These are phyloP conservation scores for Podaxis pistillaris DNA, from an alignment of 768 basidiomycete genomes.

Conservation along the genomic window DNA sequence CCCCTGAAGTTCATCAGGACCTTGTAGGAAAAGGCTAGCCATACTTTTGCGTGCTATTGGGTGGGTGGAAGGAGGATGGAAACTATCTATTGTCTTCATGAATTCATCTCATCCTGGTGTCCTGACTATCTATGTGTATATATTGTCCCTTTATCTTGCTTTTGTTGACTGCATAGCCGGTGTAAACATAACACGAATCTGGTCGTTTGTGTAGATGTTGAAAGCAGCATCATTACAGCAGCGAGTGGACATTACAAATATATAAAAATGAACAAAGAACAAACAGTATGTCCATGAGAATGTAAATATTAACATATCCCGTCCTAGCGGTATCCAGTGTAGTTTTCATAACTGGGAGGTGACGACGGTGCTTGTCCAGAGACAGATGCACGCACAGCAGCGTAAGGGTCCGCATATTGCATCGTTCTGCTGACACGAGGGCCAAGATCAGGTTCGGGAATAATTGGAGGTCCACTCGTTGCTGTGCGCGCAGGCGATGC, in stretches of 20 bases:
- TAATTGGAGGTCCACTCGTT: conserved; percentile 30
- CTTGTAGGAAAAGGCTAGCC: conserved; percentile 19
- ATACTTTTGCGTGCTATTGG: not conserved
- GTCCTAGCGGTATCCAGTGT: conserved; percentile 47
- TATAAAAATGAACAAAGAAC: conserved; percentile 3
- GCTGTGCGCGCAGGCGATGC: conserved; percentile 27
- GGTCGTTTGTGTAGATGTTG: not conserved
- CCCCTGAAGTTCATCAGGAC: conserved; percentile 14
- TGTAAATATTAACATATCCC: conserved; percentile 6
- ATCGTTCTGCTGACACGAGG: conserved; percentile 82
- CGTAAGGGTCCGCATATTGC: conserved; percentile 91
- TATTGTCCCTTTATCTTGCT: conserved; percentile 2
- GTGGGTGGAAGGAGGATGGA: not conserved
- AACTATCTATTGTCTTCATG: not conserved
- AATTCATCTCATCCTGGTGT: not conserved
- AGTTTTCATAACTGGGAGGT: conserved; percentile 53
- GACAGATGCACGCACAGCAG: conserved; percentile 69
- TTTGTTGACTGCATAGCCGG: not conserved
- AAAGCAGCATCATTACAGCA: conserved; percentile 3
- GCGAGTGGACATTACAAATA: not conserved
- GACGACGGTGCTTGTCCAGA: conserved; percentile 28
- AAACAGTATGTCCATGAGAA: conserved; percentile 14
- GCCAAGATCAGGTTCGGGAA: conserved; percentile 42
- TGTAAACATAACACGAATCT: conserved; percentile 1
- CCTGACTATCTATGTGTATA: not conserved